Evolutionary conservation across 176 grass and related monocot genomes (phyloP).

Genomic region (Eremochloa ophiuroides): DNA sequence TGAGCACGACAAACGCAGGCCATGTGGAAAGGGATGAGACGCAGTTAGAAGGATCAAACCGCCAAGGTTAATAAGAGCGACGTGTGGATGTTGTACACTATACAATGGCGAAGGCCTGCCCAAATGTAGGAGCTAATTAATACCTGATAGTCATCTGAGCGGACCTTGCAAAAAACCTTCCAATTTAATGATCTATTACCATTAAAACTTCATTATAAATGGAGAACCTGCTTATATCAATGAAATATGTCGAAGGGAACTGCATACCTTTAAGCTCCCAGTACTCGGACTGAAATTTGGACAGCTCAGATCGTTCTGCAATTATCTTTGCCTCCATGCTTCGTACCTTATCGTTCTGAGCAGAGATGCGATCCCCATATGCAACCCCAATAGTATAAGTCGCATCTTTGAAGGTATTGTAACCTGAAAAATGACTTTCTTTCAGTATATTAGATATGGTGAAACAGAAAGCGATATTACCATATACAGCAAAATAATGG

Average conservation of each 20-base stretch:
- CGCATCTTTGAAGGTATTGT: constrained; percentile 93
- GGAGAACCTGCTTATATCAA: background rate
- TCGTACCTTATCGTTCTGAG: constrained; percentile 75
- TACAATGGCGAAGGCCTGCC: no score
- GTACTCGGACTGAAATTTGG: constrained; percentile 93
- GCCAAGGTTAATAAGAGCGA: no score
- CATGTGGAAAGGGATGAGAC: no score
- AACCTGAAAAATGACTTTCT: constrained; percentile 41
- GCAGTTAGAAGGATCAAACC: no score
- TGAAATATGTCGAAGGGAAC: background rate
- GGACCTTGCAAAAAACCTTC: constrained; percentile 80
- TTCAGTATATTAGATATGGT: constrained; percentile 9
- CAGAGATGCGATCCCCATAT: constrained; percentile 63
- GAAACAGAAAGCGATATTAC: constrained; percentile 34
- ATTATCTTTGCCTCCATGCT: no score
- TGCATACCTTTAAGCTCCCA: constrained; percentile 72
- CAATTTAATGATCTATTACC: constrained; percentile 1
- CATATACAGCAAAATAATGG: constrained; percentile 90
- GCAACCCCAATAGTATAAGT: constrained; percentile 84
- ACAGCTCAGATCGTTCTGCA: constrained; percentile 71
- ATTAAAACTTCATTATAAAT: background rate
- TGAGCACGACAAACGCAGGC: no score
- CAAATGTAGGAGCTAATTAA: no score
- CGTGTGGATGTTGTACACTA: no score
- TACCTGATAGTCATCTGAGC: constrained; percentile 93